A percentile compares a stretch with the other conserved stretches of the same genome.
phyloP scores from a whole-genome alignment of 1,139 yeast species.

The Debaryomyces singareniensis region DNA sequence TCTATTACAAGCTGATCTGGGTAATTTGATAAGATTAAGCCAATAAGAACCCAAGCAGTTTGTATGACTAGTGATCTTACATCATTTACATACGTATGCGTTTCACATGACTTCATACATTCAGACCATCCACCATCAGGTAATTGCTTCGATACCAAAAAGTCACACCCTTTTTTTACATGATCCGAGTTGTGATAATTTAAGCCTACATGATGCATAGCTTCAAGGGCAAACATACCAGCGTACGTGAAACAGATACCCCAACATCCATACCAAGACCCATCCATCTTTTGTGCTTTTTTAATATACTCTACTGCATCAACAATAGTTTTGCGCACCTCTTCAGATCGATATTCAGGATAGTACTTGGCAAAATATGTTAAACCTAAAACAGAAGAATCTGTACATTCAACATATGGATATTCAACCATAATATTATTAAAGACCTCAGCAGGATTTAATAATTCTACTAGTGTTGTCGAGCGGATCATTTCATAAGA shows the following conservation, averaged over 20 bases:
- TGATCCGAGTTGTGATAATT: slow-evolving; percentile 54
- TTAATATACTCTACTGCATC: slow-evolving; percentile 72
- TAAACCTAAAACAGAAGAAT: slow-evolving; percentile 85
- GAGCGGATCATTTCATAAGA: slow-evolving; percentile 87
- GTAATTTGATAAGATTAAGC: slow-evolving; percentile 71
- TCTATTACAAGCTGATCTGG: slow-evolving; percentile 63
- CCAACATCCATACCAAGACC: slow-evolving; percentile 99
- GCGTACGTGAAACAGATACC: slow-evolving; percentile 96
- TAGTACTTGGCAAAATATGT: slow-evolving; percentile 66
- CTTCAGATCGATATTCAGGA: slow-evolving; percentile 56
- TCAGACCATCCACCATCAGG: slow-evolving; percentile 98
- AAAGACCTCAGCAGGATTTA: slow-evolving; percentile 97
- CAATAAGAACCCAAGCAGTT: slow-evolving; percentile 90
- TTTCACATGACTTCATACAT: slow-evolving; percentile 75
- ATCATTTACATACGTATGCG: slow-evolving; percentile 63
- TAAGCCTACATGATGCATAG: slow-evolving; percentile 65
- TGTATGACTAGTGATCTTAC: slow-evolving; percentile 73
- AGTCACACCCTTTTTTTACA: slow-evolving; percentile 79
- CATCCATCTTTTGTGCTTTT: slow-evolving; percentile 64
- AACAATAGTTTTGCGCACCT: slow-evolving; percentile 60
- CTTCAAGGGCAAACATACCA: slow-evolving; percentile 96
- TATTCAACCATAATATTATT: slow-evolving; percentile 98
- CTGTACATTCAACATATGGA: slow-evolving; percentile 97
- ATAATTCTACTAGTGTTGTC: slow-evolving; percentile 62
- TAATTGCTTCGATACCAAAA: slow-evolving; percentile 67